A percentile compares a stretch with the other conserved stretches of the same genome.
These are phyloP conservation scores for Penicillium daleae DNA, from an alignment of 495 filamentous ascomycete genomes.

Conservation along the genomic window DNA sequence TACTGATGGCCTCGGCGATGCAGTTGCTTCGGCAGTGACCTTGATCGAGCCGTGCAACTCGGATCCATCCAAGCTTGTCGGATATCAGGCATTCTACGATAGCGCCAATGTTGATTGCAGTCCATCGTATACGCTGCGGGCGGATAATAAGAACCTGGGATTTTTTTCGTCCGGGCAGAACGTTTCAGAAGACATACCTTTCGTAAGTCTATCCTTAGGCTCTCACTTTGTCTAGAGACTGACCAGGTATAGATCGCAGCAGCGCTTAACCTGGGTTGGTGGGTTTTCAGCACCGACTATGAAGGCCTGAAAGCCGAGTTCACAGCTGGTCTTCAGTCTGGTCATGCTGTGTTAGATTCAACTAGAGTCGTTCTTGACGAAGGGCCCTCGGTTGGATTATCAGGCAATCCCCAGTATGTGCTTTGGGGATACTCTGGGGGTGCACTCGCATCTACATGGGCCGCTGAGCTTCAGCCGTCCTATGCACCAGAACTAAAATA, in stretches of 20 bases:
- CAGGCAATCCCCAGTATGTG: slow-evolving; percentile 19
- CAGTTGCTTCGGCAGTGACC: slow-evolving; percentile 24
- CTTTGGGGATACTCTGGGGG: slow-evolving; percentile 61
- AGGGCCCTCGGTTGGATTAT: slow-evolving; percentile 8
- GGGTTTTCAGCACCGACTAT: slow-evolving; percentile 27
- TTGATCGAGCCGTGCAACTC: slow-evolving; percentile 27
- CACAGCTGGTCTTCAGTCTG: slow-evolving; percentile 20
- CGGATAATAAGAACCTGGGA: slow-evolving; percentile 4
- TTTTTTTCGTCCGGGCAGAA: slow-evolving; percentile 8
- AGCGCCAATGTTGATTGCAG: slow-evolving; percentile 22
- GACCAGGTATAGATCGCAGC: slow-evolving; percentile 16
- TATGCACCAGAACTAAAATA: slow-evolving; percentile 57
- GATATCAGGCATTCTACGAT: slow-evolving; percentile 27
- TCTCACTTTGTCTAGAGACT: not conserved
- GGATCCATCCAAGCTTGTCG: slow-evolving; percentile 24
- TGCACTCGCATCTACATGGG: slow-evolving; percentile 49
- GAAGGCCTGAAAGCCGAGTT: slow-evolving; percentile 29
- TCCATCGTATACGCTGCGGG: slow-evolving; percentile 24
- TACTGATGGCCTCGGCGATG: slow-evolving; percentile 25
- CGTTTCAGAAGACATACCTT: slow-evolving; percentile 15
- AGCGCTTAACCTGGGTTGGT: slow-evolving; percentile 30
- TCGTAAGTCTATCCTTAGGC: slow-evolving; percentile 1
- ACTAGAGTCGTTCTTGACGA: slow-evolving; percentile 20
- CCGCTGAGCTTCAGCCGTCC: slow-evolving; percentile 47
- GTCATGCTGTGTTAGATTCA: slow-evolving; percentile 25